A percentile compares a stretch with the other conserved stretches of the same genome.
These are phyloP conservation scores for Zymoseptoria brevis DNA, from an alignment of 2,329 filamentous ascomycete species.

Conservation along the genomic window DNA sequence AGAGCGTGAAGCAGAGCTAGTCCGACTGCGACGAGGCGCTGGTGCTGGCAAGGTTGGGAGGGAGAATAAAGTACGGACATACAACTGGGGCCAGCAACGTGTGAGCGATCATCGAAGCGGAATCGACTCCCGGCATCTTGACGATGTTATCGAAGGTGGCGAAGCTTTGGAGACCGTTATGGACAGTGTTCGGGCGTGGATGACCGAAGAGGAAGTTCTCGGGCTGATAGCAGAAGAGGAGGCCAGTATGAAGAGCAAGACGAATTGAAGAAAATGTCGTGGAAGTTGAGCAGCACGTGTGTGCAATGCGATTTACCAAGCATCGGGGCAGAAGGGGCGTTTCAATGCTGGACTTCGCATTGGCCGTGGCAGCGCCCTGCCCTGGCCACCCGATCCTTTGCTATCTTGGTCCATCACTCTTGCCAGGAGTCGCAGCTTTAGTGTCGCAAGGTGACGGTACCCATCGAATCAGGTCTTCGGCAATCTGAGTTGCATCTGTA, in stretches of 20 bases:
- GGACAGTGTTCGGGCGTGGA: slow-evolving; percentile 68
- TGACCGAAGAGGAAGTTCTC: slow-evolving; percentile 66
- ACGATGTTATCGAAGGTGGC: slow-evolving; percentile 69
- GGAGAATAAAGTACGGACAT: slow-evolving; percentile 89
- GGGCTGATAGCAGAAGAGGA: slow-evolving; percentile 41
- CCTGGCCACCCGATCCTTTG: neutral
- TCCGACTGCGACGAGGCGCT: slow-evolving; percentile 66
- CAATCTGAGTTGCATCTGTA: neutral
- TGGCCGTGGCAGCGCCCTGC: neutral
- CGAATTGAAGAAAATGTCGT: neutral
- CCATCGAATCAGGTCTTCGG: neutral
- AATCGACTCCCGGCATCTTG: slow-evolving; percentile 69
- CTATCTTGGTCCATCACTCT: neutral
- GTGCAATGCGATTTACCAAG: neutral
- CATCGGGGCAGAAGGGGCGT: neutral
- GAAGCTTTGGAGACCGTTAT: slow-evolving; percentile 67
- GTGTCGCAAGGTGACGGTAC: neutral
- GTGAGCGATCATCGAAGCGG: slow-evolving; percentile 86
- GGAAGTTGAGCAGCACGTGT: neutral
- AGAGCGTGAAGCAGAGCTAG: slow-evolving; percentile 72
- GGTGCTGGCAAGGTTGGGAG: slow-evolving; percentile 74
- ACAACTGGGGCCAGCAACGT: slow-evolving; percentile 71
- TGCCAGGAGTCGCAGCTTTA: neutral
- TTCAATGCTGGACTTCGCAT: neutral
- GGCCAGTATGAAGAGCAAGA: slow-evolving; percentile 12